phyloP scores from a whole-genome alignment of 2,329 filamentous ascomycete genomes.

The Lasiodiplodia sp. region DNA sequence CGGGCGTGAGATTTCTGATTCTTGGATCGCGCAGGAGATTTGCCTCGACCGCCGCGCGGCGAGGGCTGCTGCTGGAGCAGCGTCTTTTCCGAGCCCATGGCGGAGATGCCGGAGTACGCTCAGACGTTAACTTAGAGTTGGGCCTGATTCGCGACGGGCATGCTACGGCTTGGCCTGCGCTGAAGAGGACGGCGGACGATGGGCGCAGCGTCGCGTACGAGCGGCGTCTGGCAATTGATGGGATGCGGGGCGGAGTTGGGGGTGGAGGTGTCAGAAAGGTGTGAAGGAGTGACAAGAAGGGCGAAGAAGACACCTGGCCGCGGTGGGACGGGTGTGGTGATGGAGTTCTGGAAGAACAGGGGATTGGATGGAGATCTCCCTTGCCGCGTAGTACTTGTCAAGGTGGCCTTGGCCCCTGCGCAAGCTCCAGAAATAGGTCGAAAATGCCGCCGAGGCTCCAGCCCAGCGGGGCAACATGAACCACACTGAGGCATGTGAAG shows the following conservation, averaged over 20 bases:
- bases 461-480: conserved; percentile 21
- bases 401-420: conserved; percentile 16
- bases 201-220: conserved; percentile 10
- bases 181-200: conserved; percentile 10
- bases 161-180: conserved; percentile 30
- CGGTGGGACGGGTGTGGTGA: conserved; percentile 24
- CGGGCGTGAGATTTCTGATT: conserved; percentile 41
- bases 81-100: conserved; percentile 30
- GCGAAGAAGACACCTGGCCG: conserved; percentile 28
- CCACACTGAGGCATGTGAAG: conserved; percentile 11
- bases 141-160: conserved; percentile 29
- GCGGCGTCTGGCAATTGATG: conserved; percentile 7
- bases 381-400: conserved; percentile 16
- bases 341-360: conserved; percentile 27
- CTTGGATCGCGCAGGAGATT: conserved; percentile 45
- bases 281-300: conserved; percentile 29
- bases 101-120: conserved; percentile 13
- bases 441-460: conserved; percentile 25
- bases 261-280: conserved; percentile 10
- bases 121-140: conserved; percentile 27
- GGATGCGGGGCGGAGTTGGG: neutral
- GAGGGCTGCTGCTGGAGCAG: conserved; percentile 24
- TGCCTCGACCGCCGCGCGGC: conserved; percentile 40
- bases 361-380: conserved; percentile 13
- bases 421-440: conserved; percentile 25